Percentiles rank a stretch among this genome's conserved stretches.
These are phyloP conservation scores for Schizothecium vesticola DNA, from an alignment of 495 filamentous ascomycete species.

Conservation along the genomic window DNA sequence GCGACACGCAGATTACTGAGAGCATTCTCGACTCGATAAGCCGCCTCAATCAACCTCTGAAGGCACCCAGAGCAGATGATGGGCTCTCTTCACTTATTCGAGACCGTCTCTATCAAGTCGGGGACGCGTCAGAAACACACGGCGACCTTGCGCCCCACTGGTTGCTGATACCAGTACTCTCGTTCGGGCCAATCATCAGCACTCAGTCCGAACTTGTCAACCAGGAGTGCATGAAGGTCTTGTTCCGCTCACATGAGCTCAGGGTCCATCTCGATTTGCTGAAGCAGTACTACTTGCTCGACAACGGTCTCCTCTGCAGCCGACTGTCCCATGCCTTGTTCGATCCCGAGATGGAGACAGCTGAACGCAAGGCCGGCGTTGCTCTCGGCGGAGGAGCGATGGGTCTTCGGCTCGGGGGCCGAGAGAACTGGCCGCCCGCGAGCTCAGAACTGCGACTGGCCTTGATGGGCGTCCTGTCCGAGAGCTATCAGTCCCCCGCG, in stretches of 20 bases:
- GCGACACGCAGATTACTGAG: slow-evolving; percentile 43
- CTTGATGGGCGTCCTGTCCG: slow-evolving; percentile 78
- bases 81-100: slow-evolving; percentile 28
- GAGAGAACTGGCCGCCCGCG: slow-evolving; percentile 84
- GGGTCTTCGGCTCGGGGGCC: slow-evolving; percentile 70
- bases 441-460: slow-evolving; percentile 86
- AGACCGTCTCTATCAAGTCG: slow-evolving; percentile 21
- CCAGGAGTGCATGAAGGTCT: slow-evolving; percentile 65
- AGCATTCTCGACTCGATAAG: slow-evolving; percentile 47
- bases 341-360: slow-evolving; percentile 72
- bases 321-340: slow-evolving; percentile 80
- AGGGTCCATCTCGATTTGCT: slow-evolving; percentile 73
- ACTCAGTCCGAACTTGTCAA: slow-evolving; percentile 75
- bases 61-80: slow-evolving; percentile 21
- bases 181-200: slow-evolving; percentile 66
- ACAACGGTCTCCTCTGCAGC: slow-evolving; percentile 75
- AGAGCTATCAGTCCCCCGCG: slow-evolving; percentile 51
- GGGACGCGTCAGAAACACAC: background rate
- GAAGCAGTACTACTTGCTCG: slow-evolving; percentile 73
- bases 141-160: slow-evolving; percentile 61
- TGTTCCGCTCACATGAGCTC: slow-evolving; percentile 71
- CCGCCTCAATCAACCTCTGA: slow-evolving; percentile 34
- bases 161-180: slow-evolving; percentile 64
- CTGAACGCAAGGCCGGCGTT: slow-evolving; percentile 64
- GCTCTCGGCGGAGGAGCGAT: slow-evolving; percentile 65